Conservation (phyloP, 768 basidiomycete genomes). For the Saitozyma podzolica region DNA sequence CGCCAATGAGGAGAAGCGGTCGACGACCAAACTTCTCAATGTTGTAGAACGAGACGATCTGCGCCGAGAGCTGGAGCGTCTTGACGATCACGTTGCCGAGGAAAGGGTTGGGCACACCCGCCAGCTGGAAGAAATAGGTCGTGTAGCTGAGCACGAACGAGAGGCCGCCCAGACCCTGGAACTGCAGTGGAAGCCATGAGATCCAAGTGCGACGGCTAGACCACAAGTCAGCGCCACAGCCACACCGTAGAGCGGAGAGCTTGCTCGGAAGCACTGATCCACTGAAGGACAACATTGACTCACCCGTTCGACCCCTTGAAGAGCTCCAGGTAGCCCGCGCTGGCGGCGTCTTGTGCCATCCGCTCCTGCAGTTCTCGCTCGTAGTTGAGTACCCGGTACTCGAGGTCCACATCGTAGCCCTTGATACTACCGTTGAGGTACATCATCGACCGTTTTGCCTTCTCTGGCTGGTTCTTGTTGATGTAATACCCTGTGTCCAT, state of each 20-base stretch:
- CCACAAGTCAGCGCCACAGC: too few relatives aligned
- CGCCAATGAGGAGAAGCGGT: slow-evolving; percentile 2
- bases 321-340: neutral
- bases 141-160: slow-evolving; percentile 12
- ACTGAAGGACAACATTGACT: neutral
- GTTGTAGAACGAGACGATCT: slow-evolving; percentile 13
- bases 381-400: slow-evolving; percentile 10
- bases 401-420: slow-evolving; percentile 13
- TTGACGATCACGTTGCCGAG: slow-evolving; percentile 11
- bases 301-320: neutral
- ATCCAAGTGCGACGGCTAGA: slow-evolving; percentile 7
- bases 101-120: slow-evolving; percentile 9
- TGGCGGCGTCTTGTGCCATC: neutral
- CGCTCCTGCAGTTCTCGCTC: slow-evolving; percentile 1
- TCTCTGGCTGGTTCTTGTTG: slow-evolving; percentile 2
- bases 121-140: slow-evolving; percentile 13
- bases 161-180: slow-evolving; percentile 11
- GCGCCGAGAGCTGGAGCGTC: neutral
- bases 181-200: slow-evolving; percentile 7
- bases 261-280: too few relatives aligned
- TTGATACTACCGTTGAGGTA: slow-evolving; percentile 3
- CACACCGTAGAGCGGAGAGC: too few relatives aligned
- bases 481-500: slow-evolving; percentile 4
- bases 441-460: slow-evolving; percentile 5
- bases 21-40: slow-evolving; percentile 16